phyloP scores from a whole-genome alignment of 139 green algal species.

The Volvox africanus region DNA sequence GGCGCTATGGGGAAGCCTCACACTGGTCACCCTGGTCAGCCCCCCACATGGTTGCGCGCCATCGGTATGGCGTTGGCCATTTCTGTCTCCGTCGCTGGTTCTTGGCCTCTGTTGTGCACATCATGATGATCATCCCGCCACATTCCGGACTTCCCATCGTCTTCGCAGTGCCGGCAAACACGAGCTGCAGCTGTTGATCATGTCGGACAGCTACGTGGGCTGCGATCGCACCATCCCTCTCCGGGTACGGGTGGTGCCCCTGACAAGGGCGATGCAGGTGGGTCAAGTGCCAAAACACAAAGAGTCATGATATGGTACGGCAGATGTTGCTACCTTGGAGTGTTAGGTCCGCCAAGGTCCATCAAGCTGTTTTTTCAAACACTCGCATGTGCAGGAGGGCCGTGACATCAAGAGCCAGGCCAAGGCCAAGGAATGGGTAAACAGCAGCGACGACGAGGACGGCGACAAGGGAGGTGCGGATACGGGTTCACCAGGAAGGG shows the following conservation, averaged over 20 bases:
- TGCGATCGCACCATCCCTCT: constrained; percentile 77
- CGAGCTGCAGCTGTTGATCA: constrained; percentile 76
- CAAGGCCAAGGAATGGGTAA: constrained; percentile 43
- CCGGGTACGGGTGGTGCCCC: constrained; percentile 34
- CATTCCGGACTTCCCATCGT: not conserved
- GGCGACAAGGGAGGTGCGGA: not conserved
- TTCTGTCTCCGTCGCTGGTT: not conserved
- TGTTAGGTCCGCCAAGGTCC: too few relatives aligned
- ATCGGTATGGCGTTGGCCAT: too few relatives aligned
- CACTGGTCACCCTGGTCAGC: too few relatives aligned
- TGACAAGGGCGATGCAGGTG: constrained; percentile 41
- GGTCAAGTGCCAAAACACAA: not conserved
- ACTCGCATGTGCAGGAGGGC: constrained; percentile 45
- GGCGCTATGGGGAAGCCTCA: too few relatives aligned
- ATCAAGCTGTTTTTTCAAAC: too few relatives aligned
- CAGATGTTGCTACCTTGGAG: too few relatives aligned
- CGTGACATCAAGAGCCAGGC: constrained; percentile 45
- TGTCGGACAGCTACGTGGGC: constrained; percentile 91
- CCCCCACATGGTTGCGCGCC: too few relatives aligned
- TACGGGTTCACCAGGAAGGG: too few relatives aligned
- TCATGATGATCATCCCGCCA: too few relatives aligned
- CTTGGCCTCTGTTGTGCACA: not conserved
- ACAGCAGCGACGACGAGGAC: constrained; percentile 42
- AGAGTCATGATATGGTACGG: too few relatives aligned
- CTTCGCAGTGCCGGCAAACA: constrained; percentile 72